These are phyloP conservation scores for Nannochloris sp. DNA, from an alignment of 139 green algal species.

Conservation along the genomic window DNA sequence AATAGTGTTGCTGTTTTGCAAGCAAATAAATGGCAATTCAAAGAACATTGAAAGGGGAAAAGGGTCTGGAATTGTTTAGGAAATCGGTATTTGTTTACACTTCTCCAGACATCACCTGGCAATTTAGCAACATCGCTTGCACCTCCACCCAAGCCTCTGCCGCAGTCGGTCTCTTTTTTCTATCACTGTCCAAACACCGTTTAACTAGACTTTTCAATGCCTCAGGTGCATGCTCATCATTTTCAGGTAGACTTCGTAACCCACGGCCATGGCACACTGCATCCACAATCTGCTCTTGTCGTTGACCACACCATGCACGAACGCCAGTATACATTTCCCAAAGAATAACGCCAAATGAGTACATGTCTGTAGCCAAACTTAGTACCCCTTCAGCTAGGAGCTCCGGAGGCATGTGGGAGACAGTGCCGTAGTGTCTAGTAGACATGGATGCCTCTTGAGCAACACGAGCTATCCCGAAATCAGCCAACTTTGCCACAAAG, in stretches of 20 bases:
- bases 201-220: background rate
- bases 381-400: background rate
- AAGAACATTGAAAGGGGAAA: too few relatives aligned
- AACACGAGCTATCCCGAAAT: background rate
- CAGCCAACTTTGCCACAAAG: background rate
- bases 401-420: background rate
- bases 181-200: background rate
- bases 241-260: background rate
- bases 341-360: slow-evolving; percentile 6
- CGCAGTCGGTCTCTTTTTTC: background rate
- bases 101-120: too few relatives aligned
- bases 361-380: background rate
- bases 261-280: background rate
- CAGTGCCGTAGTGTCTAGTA: background rate
- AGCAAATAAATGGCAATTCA: too few relatives aligned
- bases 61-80: too few relatives aligned
- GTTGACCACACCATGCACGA: background rate
- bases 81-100: too few relatives aligned
- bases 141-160: too few relatives aligned
- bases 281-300: background rate
- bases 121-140: too few relatives aligned
- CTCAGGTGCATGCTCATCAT: background rate
- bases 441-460: background rate
- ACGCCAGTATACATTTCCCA: slow-evolving; percentile 1
- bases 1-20: too few relatives aligned